Evolutionary conservation across 2,329 filamentous ascomycete genomes (phyloP), one percentile per base, ranked within the genome.

Genomic region (Nemania sp.): DNA sequence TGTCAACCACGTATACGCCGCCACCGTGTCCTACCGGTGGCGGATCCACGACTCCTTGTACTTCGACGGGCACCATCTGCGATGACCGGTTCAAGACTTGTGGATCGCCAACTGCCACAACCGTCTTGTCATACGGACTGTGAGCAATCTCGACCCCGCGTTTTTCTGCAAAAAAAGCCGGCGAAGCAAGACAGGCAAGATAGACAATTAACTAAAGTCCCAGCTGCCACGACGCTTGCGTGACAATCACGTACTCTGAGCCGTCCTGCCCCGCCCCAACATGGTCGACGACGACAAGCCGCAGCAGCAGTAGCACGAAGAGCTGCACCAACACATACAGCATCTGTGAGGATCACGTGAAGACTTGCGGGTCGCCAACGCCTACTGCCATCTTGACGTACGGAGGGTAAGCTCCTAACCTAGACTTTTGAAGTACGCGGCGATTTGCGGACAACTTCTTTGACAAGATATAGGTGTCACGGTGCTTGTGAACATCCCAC

Each of bases 281-380:
- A 2, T 50, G 48, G 10, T 10, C 2, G n/a, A 47, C 49, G 13
- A 40, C 43, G 43, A 53, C 21, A 45, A 39, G 20, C n/a, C 54
- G 13, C n/a, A 15, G 17, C 20, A 47, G 25, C 20, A 57, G 40
- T 17, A 47, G 4, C 7, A 29, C 25, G 4, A 29, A 29, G 25
- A 29, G 43, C 20, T 70, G 68, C 52, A 66, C 63, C 10, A 56
- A 45, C 6, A 68, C 68, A 1, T 61, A 61, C 17, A 68, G 60
- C 25, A 15, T 67, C n/a, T 72, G 70, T 32, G 64, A 66, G 21
- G 69, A 71, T 20, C 53, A 59, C 21, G 15, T 69, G 15, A 63
- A 59, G 64, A 62, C 57, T 1, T 72, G 70, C 47, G 70, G 68
- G 20, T 62, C 65, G 2, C 68, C 69, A 9, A 60, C 64, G n/a